Evolutionary conservation across 495 filamentous ascomycete genomes (phyloP).

Genomic region (Talaromyces wortmannii): DNA sequence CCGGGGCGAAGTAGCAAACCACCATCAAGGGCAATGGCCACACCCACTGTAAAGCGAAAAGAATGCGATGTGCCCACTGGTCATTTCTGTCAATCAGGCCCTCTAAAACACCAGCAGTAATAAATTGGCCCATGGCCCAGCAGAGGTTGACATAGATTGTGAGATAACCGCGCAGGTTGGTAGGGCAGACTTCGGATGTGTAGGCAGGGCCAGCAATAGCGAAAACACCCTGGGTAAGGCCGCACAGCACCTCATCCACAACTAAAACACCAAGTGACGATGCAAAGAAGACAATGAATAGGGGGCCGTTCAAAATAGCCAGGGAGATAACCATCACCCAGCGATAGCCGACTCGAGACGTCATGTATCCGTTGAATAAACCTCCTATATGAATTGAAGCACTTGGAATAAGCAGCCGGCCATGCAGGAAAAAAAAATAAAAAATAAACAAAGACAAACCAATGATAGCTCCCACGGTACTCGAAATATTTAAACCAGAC

Average conservation of each 20-base stretch:
- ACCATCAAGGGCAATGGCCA: constrained; percentile 44
- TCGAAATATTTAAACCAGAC: constrained; percentile 25
- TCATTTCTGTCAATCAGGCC: constrained; percentile 21
- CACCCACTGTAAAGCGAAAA: constrained; percentile 45
- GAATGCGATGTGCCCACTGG: constrained; percentile 23
- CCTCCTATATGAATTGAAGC: constrained; percentile 11
- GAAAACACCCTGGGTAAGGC: constrained; percentile 46
- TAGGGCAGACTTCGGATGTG: constrained; percentile 40
- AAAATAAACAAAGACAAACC: constrained; percentile 9
- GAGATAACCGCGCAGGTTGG: constrained; percentile 27
- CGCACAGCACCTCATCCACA: constrained; percentile 36
- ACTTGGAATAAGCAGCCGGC: not conserved
- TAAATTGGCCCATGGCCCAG: constrained; percentile 27
- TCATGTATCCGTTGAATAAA: constrained; percentile 35
- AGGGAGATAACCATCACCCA: constrained; percentile 35
- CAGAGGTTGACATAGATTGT: constrained; percentile 29
- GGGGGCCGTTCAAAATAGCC: constrained; percentile 33
- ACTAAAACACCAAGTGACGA: constrained; percentile 31
- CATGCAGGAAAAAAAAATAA: not conserved
- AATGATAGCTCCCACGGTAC: constrained; percentile 25
- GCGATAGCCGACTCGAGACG: constrained; percentile 39
- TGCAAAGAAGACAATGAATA: constrained; percentile 50
- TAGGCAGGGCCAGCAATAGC: constrained; percentile 54
- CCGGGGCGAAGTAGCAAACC: constrained; percentile 32
- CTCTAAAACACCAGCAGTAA: constrained; percentile 27